Evolutionary conservation across 495 filamentous ascomycete genomes (phyloP).

Genomic region (Wilcoxina mikolae): DNA sequence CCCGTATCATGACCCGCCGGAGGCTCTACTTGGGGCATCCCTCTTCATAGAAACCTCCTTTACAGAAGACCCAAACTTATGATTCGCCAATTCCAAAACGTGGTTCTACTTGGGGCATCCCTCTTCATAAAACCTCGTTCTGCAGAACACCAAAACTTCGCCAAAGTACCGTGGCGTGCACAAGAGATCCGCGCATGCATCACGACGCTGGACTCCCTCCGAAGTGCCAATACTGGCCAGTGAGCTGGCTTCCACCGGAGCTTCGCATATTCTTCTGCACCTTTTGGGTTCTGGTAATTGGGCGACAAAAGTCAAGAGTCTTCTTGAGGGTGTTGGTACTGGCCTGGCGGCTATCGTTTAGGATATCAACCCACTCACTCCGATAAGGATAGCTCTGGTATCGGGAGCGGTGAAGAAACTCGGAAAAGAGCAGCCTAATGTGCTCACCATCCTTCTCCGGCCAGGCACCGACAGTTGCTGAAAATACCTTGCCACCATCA

Average conservation of each 20-base stretch:
- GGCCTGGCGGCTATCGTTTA: background rate
- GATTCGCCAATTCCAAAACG: too few relatives aligned
- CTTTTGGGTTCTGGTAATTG: background rate
- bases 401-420: background rate
- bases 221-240: background rate
- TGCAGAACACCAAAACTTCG: too few relatives aligned
- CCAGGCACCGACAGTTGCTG: background rate
- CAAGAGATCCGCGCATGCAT: too few relatives aligned
- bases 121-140: too few relatives aligned
- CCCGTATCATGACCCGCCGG: too few relatives aligned
- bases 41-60: too few relatives aligned
- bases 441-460: background rate
- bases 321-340: background rate
- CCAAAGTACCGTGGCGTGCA: too few relatives aligned
- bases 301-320: background rate
- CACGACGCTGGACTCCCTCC: too few relatives aligned
- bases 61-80: too few relatives aligned
- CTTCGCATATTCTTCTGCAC: background rate
- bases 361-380: background rate
- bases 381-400: background rate
- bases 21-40: too few relatives aligned
- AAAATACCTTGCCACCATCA: background rate
- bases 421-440: background rate
- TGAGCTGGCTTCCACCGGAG: background rate
- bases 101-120: too few relatives aligned